phyloP scores from a whole-genome alignment of 257 asterid species.

The Leonotis leonurus region DNA sequence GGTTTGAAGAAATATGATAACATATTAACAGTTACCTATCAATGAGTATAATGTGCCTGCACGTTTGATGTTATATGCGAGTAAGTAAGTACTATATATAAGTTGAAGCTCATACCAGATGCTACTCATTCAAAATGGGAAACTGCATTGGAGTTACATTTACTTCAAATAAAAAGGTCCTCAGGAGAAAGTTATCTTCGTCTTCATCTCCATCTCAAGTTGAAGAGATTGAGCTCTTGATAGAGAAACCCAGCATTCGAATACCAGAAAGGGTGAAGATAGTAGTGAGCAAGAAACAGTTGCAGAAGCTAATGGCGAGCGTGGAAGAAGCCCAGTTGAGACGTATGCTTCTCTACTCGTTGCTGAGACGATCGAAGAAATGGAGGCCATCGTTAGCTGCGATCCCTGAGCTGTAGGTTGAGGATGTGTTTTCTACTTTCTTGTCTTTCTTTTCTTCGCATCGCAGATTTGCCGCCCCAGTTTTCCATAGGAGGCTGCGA shows the following conservation, averaged over 20 bases:
- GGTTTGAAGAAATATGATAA: background rate
- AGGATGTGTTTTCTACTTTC: background rate
- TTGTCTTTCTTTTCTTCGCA: background rate
- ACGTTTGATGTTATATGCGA: slow-evolving; percentile 6
- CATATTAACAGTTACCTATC: background rate
- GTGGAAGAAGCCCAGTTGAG: background rate
- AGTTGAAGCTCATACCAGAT: background rate
- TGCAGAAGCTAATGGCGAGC: slow-evolving; percentile 16
- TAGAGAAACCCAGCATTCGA: background rate
- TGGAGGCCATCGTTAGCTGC: slow-evolving; percentile 45
- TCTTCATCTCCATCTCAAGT: background rate
- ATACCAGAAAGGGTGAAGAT: slow-evolving; percentile 25
- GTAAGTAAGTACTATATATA: background rate
- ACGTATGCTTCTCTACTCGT: background rate
- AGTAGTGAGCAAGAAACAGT: slow-evolving; percentile 27
- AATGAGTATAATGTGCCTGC: slow-evolving; percentile 13
- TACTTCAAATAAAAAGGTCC: background rate
- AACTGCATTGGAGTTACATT: slow-evolving; percentile 14
- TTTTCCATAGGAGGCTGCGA: background rate
- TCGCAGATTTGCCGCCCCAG: background rate
- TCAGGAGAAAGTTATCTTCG: background rate
- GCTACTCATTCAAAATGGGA: slow-evolving; percentile 22
- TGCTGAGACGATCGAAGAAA: slow-evolving; percentile 9
- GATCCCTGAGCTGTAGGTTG: slow-evolving; percentile 31
- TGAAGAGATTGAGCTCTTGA: background rate